These are phyloP conservation scores for Stachybotrys echinatus DNA, from an alignment of 2,329 filamentous ascomycete genomes.

Conservation along the genomic window DNA sequence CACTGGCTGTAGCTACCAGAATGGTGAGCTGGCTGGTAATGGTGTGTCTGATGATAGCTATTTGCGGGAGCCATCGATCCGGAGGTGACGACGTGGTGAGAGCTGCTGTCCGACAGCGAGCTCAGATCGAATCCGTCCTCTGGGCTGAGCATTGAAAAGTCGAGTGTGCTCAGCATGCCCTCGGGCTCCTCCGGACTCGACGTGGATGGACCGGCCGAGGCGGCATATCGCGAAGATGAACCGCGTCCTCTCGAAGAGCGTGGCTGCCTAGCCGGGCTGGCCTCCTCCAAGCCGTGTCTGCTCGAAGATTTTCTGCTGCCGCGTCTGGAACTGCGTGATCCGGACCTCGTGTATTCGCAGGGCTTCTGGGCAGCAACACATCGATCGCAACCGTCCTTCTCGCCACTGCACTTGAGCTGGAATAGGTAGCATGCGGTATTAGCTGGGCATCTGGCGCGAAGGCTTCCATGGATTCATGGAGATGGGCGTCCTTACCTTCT, in stretches of 20 bases:
- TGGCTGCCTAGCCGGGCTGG: slow-evolving; percentile 8
- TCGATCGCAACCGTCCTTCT: slow-evolving; percentile 30
- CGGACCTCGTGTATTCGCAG: slow-evolving; percentile 30
- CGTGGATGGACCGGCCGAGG: slow-evolving; percentile 11
- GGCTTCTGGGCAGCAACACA: slow-evolving; percentile 21
- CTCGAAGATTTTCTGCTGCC: slow-evolving; percentile 18
- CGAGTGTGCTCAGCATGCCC: slow-evolving; percentile 18
- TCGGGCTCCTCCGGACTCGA: slow-evolving; percentile 12
- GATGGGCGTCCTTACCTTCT: slow-evolving; percentile 22
- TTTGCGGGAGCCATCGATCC: slow-evolving; percentile 9
- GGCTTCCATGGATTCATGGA: too few relatives aligned
- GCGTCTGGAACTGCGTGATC: slow-evolving; percentile 22
- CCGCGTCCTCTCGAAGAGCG: slow-evolving; percentile 12
- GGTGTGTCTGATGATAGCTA: slow-evolving; percentile 1
- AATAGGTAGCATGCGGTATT: too few relatives aligned
- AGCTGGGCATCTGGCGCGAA: too few relatives aligned
- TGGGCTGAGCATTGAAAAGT: slow-evolving; percentile 20
- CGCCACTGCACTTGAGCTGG: slow-evolving; percentile 31
- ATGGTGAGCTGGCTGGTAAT: slow-evolving; percentile 1
- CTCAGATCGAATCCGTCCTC: slow-evolving; percentile 25
- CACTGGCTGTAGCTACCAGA: slow-evolving; percentile 5
- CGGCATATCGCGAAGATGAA: slow-evolving; percentile 11
- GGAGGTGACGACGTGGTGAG: slow-evolving; percentile 7
- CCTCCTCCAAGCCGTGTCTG: slow-evolving; percentile 14
- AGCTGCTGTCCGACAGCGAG: slow-evolving; percentile 12